A percentile compares a stretch with the other conserved stretches of the same genome.
phyloP scores from a whole-genome alignment of 345 rosid species.

The Pugionium dolabratum region DNA sequence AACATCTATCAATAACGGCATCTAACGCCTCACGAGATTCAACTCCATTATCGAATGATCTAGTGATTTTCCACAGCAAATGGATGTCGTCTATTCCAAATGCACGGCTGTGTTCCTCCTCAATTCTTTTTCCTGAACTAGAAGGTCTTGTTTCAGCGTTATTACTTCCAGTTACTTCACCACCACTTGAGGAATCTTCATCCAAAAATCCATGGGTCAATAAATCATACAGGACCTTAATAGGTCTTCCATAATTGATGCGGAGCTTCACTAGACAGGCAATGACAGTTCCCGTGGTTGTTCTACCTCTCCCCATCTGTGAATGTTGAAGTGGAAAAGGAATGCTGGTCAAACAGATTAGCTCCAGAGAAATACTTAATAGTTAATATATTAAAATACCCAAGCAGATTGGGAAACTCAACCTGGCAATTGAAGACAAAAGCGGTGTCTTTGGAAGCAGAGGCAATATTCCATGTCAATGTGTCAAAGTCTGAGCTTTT shows the following conservation, averaged over 20 bases:
- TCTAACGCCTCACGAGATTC: constrained; percentile 93
- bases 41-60: constrained; percentile 85
- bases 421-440: constrained; percentile 99
- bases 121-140: constrained; percentile 41
- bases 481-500: constrained; percentile 92
- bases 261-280: constrained; percentile 96
- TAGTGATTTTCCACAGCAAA: constrained; percentile 85
- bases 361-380: background rate
- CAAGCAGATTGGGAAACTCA: constrained; percentile 23
- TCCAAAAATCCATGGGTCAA: constrained; percentile 63
- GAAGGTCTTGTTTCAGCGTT: constrained; percentile 41
- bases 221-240: constrained; percentile 62
- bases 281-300: constrained; percentile 98
- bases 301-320: constrained; percentile 99
- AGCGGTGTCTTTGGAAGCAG: constrained; percentile 89
- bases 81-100: constrained; percentile 94
- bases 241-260: constrained; percentile 82
- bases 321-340: constrained; percentile 26
- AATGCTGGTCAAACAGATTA: constrained; percentile 1
- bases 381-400: background rate
- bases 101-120: constrained; percentile 55
- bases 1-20: constrained; percentile 90
- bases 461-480: constrained; percentile 71
- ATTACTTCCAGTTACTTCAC: constrained; percentile 75
- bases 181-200: constrained; percentile 83